Evolutionary conservation across 345 rosid genomes (phyloP).

Genomic region (Cochlearia excelsa): DNA sequence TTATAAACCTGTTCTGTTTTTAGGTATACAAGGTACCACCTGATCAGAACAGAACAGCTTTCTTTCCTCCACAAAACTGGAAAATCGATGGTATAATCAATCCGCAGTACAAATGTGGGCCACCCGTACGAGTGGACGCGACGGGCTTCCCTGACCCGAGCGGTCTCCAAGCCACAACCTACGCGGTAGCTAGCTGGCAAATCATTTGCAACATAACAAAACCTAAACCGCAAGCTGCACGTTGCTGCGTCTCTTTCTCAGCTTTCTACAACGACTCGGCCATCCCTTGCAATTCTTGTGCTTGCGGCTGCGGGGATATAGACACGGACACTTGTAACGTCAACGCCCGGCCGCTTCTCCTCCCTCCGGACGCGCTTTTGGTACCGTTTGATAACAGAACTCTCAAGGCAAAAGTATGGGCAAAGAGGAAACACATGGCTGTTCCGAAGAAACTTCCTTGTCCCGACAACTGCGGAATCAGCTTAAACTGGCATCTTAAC

Average conservation of each 20-base stretch:
- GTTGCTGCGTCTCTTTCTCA: conserved; percentile 88
- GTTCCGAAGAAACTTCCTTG: conserved; percentile 70
- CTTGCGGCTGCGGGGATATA: conserved; percentile 69
- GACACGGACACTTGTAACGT: conserved; percentile 52
- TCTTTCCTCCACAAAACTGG: conserved; percentile 77
- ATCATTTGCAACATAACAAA: conserved; percentile 70
- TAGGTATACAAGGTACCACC: conserved; percentile 80
- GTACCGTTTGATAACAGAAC: conserved; percentile 73
- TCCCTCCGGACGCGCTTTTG: conserved; percentile 72
- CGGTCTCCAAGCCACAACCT: conserved; percentile 57
- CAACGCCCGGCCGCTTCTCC: conserved; percentile 49
- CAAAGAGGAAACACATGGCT: conserved; percentile 43
- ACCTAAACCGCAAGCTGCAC: conserved; percentile 52
- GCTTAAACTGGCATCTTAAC: conserved; percentile 86
- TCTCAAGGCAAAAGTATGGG: conserved; percentile 69
- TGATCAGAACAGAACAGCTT: conserved; percentile 56
- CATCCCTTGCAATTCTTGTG: conserved; percentile 85
- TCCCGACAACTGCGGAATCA: conserved; percentile 86
- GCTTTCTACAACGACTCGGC: conserved; percentile 79
- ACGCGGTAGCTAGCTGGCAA: conserved; percentile 79
- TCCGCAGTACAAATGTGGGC: conserved; percentile 65
- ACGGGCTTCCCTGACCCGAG: conserved; percentile 65
- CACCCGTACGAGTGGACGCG: conserved; percentile 67
- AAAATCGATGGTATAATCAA: conserved; percentile 58
- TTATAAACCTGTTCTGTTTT: conserved; percentile 27